Conservation (phyloP, 495 filamentous ascomycete species). For the Xylaria acuta region DNA sequence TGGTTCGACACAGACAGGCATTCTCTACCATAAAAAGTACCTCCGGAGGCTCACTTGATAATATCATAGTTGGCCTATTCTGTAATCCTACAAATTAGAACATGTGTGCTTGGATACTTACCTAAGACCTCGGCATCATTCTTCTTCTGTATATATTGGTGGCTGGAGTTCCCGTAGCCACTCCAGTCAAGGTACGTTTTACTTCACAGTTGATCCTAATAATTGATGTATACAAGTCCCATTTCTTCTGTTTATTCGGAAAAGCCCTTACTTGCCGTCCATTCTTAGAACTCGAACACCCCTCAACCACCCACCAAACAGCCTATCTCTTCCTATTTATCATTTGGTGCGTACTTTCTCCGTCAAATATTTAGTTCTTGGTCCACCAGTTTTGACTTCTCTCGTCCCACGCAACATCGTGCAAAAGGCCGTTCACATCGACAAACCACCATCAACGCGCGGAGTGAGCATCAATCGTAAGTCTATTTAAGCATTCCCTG, state of each 20-base stretch:
- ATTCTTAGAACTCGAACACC: neutral
- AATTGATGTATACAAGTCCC: neutral
- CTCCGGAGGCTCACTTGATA: neutral
- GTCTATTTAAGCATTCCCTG: neutral
- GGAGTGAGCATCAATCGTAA: neutral
- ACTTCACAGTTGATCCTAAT: neutral
- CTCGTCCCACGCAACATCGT: neutral
- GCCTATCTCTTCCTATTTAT: neutral
- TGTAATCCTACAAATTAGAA: neutral
- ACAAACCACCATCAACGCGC: neutral
- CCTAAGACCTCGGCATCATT: neutral
- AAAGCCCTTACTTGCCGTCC: no score
- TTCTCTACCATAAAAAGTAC: neutral
- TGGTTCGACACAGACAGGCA: neutral
- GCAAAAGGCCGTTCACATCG: neutral
- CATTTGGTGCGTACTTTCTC: neutral
- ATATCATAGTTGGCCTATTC: neutral
- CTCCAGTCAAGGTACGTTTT: neutral
- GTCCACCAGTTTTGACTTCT: neutral
- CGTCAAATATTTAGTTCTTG: neutral
- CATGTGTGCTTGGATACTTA: neutral
- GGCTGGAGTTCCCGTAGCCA: neutral
- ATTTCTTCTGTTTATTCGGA: slow-evolving; percentile 4
- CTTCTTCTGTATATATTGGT: neutral
- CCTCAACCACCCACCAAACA: neutral